Base-by-base conservation (phyloP, 1,284 basidiomycete species). In the Neonothopanus nambi region DNA sequence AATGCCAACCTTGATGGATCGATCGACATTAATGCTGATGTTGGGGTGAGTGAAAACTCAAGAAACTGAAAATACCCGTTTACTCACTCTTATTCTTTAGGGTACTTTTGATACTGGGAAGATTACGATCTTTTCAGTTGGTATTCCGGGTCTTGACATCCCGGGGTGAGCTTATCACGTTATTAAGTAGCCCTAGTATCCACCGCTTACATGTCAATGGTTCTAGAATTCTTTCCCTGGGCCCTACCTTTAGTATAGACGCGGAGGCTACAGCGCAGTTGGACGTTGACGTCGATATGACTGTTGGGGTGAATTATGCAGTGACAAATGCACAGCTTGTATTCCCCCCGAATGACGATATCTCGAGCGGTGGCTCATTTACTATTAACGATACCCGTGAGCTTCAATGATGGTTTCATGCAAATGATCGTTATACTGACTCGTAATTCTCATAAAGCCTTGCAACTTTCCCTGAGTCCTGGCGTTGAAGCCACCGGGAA, bases 261-360 rank as follows among this genome's bases (percentile, higher is more conserved):
- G 56, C 33, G 2, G 52, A 57, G 43, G 56, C 56, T 13, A 54
- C 48, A n/a, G 56, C 56, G 4, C 42, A 44, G 4, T 44, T 57
- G 7, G 49, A 54, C 30, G 15, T 57, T 18, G 52, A 40, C 30
- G 52, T 46, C 8, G 52, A 54, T 37, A n/a, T 57, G 23, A 42
- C 40, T 21, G 56, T 57, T 18, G 59, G 59, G n/a, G 42, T 63
- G 4, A 55, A 57, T 8, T 63, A 61, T 39, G 56, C 54, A 39
- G 53, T 63, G 37, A 36, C 38, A 8, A 52, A 56, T 47, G 60
- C 58, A 6, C 60, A 61, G 48, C 44, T 63, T 28, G 66, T 72
- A 52, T 81, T 80, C 70, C 79, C 79, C 9, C 68, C 71, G 0
- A 56, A 55, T 41, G n/a, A 26, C 2, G 38, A 48, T 24, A 36